phyloP scores from a whole-genome alignment of 2,329 filamentous ascomycete species.

The Epichloe hybrida region DNA sequence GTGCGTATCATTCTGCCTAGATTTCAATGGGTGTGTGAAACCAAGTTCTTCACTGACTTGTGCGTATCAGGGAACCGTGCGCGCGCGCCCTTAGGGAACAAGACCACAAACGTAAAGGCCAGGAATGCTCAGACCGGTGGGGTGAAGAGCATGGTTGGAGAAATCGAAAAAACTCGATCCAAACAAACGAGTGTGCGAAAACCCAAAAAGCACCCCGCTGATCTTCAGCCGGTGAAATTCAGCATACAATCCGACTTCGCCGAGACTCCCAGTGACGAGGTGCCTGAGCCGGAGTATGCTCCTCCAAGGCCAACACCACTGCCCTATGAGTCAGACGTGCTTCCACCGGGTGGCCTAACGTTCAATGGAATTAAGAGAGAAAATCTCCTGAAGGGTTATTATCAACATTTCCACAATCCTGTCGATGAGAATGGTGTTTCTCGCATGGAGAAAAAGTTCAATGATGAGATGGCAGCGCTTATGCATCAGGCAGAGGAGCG shows the following conservation, averaged over 20 bases:
- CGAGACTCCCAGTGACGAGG: slow-evolving; percentile 42
- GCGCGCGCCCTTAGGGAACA: slow-evolving; percentile 75
- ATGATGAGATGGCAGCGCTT: slow-evolving; percentile 36
- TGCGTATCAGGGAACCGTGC: slow-evolving; percentile 30
- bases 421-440: slow-evolving; percentile 56
- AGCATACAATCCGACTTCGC: slow-evolving; percentile 43
- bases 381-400: slow-evolving; percentile 49
- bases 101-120: slow-evolving; percentile 90
- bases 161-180: slow-evolving; percentile 45
- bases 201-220: slow-evolving; percentile 41
- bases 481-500: slow-evolving; percentile 49
- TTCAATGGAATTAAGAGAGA: slow-evolving; percentile 44
- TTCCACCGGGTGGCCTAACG: slow-evolving; percentile 42
- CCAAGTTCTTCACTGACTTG: slow-evolving; percentile 5
- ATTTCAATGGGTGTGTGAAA: not conserved
- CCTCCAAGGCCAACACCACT: slow-evolving; percentile 58
- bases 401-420: slow-evolving; percentile 45
- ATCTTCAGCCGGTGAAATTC: slow-evolving; percentile 44
- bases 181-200: slow-evolving; percentile 47
- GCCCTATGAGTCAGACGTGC: slow-evolving; percentile 56
- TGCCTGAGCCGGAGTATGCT: slow-evolving; percentile 85
- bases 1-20: slow-evolving; percentile 32
- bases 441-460: slow-evolving; percentile 45
- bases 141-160: slow-evolving; percentile 44
- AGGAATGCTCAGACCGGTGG: slow-evolving; percentile 52